Evolutionary conservation across 768 basidiomycete genomes (phyloP).

Genomic region (Boletus tylopilopsis): DNA sequence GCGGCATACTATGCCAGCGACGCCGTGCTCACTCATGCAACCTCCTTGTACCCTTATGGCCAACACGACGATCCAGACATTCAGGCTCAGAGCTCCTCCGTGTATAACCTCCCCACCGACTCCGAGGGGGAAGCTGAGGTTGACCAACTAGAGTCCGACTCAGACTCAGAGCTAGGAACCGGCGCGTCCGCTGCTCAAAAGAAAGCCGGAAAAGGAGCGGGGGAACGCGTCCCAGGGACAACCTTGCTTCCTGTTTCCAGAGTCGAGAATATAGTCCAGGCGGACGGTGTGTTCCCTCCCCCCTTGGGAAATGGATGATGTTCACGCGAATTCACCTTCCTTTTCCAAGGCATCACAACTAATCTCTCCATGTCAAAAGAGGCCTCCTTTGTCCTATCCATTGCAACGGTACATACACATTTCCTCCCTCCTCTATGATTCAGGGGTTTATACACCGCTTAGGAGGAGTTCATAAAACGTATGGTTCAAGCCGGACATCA

Average conservation of each 20-base stretch:
- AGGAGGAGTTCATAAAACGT: constrained; percentile 87
- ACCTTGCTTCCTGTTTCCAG: constrained; percentile 62
- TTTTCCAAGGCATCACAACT: constrained; percentile 48
- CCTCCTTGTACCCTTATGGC: constrained; percentile 31
- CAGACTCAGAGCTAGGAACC: constrained; percentile 28
- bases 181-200: constrained; percentile 26
- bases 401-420: constrained; percentile 61
- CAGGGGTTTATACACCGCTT: constrained; percentile 12
- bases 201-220: constrained; percentile 26
- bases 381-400: constrained; percentile 66
- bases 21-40: constrained; percentile 29
- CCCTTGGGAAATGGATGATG: constrained; percentile 4
- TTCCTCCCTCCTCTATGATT: not conserved
- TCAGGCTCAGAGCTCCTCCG: constrained; percentile 21
- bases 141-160: constrained; percentile 34
- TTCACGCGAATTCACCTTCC: constrained; percentile 15
- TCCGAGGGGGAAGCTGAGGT: constrained; percentile 33
- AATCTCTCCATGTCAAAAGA: constrained; percentile 71
- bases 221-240: constrained; percentile 57
- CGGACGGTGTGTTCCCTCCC: constrained; percentile 54
- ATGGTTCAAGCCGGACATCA: constrained; percentile 66
- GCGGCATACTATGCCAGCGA: constrained; percentile 31
- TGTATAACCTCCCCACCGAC: constrained; percentile 33
- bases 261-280: constrained; percentile 75
- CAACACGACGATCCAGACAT: constrained; percentile 24